phyloP scores from a whole-genome alignment of 495 filamentous ascomycete genomes.

The Immersiella caudata region DNA sequence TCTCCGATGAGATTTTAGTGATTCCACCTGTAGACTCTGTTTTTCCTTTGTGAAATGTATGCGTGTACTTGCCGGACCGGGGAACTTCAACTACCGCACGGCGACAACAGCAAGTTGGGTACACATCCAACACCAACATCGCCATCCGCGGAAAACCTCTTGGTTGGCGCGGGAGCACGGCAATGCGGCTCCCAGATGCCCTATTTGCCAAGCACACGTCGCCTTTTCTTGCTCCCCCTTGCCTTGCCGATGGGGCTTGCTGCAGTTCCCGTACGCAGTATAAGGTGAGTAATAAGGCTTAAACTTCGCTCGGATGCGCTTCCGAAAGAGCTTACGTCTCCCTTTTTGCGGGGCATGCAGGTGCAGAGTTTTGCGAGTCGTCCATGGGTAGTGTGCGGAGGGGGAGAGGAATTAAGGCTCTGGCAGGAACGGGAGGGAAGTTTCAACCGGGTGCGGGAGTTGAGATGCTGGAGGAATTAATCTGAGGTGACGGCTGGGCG shows the following conservation, averaged over 20 bases:
- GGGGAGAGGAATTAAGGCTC: not conserved
- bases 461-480: too few species aligned
- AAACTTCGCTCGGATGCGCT: not conserved
- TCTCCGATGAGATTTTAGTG: too few species aligned
- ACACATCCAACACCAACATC: not conserved
- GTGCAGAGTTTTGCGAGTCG: not conserved
- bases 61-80: not conserved
- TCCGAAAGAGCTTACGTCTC: constrained; percentile 11
- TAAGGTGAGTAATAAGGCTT: not conserved
- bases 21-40: too few species aligned
- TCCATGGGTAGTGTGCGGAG: not conserved
- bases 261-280: not conserved
- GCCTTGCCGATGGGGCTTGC: not conserved
- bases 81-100: not conserved
- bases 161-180: not conserved
- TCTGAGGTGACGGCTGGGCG: not conserved
- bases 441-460: not conserved
- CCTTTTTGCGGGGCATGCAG: constrained; percentile 12
- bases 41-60: too few species aligned
- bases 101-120: not conserved
- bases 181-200: not conserved
- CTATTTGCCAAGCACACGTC: not conserved
- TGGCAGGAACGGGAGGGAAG: not conserved
- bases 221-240: not conserved
- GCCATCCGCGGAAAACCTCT: not conserved